These are phyloP conservation scores for Sclerotinia borealis DNA, from an alignment of 2,329 filamentous ascomycete genomes.

Conservation along the genomic window DNA sequence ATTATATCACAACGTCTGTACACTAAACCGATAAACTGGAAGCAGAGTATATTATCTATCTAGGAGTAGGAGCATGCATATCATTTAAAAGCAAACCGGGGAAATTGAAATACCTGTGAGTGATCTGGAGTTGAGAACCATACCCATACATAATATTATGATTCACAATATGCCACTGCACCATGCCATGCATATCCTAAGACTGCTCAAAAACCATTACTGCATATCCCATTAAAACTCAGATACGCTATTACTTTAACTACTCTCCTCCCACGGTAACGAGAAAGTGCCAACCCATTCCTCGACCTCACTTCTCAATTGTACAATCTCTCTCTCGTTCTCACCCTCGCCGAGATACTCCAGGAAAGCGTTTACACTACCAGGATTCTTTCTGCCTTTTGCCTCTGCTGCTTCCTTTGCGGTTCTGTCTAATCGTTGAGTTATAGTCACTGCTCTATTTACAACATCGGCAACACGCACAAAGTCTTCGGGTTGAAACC, in stretches of 20 bases:
- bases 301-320: constrained; percentile 67
- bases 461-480: constrained; percentile 78
- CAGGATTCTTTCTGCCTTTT: constrained; percentile 58
- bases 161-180: background rate
- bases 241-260: background rate
- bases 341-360: constrained; percentile 63
- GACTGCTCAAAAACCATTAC: background rate
- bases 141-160: constrained; percentile 1
- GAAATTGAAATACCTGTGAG: no score
- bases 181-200: background rate
- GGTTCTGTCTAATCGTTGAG: constrained; percentile 67
- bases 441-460: constrained; percentile 74
- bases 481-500: constrained; percentile 88
- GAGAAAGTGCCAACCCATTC: constrained; percentile 73
- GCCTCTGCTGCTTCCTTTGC: constrained; percentile 64
- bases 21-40: background rate
- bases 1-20: no score
- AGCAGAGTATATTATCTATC: no score
- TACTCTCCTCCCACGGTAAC: constrained; percentile 54
- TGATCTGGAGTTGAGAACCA: constrained; percentile 6
- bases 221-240: background rate
- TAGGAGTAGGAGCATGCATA: no score
- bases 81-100: no score
- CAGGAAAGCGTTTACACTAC: constrained; percentile 60
- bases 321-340: constrained; percentile 62